Evolutionary conservation across 164 flowering plant genomes (phyloP).

Genomic region (Nymphaea thermarum): DNA sequence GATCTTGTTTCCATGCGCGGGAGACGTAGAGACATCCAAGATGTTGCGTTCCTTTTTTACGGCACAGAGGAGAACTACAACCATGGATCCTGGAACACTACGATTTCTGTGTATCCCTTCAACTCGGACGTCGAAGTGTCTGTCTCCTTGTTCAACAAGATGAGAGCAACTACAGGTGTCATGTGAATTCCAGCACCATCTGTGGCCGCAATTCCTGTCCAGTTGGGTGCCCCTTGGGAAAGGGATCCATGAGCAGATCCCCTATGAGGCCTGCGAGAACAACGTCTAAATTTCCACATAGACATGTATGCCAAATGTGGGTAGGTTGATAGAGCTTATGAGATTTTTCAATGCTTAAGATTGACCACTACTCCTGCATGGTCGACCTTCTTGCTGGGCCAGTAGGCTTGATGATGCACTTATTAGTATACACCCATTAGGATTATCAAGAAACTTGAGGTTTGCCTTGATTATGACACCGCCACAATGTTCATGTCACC

Average conservation of each 20-base stretch:
- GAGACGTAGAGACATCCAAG: constrained; percentile 44
- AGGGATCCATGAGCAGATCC: constrained; percentile 67
- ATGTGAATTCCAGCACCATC: constrained; percentile 64
- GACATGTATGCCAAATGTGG: constrained; percentile 98
- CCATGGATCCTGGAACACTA: constrained; percentile 66
- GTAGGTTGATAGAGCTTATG: constrained; percentile 43
- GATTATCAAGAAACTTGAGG: constrained; percentile 84
- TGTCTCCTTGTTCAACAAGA: constrained; percentile 33
- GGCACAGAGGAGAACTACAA: constrained; percentile 49
- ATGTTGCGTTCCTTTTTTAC: constrained; percentile 37
- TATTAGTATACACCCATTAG: constrained; percentile 71
- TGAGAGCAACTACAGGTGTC: constrained; percentile 27
- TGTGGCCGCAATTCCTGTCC: constrained; percentile 71
- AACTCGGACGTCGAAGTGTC: constrained; percentile 44
- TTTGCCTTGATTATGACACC: constrained; percentile 84
- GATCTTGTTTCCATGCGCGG: constrained; percentile 71
- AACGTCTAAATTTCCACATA: constrained; percentile 60
- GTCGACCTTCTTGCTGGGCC: constrained; percentile 81
- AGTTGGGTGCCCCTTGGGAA: constrained; percentile 69
- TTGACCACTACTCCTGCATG: constrained; percentile 89
- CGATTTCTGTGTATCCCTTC: constrained; percentile 66
- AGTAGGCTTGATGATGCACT: constrained; percentile 61
- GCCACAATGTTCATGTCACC: constrained; percentile 86
- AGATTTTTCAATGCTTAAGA: constrained; percentile 54
- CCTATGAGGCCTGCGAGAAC: constrained; percentile 31